A percentile compares a stretch with the other conserved stretches of the same genome.
These are phyloP conservation scores for Malania oleifera DNA, from an alignment of 164 flowering plant genomes.

Conservation along the genomic window DNA sequence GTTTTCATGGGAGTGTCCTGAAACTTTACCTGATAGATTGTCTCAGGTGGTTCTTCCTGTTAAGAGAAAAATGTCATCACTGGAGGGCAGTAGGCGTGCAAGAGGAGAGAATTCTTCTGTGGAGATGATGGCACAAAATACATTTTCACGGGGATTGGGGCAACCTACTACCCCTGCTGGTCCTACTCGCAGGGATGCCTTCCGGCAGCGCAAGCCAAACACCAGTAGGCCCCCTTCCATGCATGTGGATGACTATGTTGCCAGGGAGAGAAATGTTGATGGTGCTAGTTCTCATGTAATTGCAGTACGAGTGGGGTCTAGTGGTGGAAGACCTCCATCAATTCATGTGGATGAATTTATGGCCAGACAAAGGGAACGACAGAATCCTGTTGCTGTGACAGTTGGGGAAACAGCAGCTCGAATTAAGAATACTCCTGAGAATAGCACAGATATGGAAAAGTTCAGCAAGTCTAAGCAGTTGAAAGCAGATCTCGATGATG, in stretches of 20 bases:
- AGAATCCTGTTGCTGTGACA: conserved; percentile 39
- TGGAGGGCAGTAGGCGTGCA: conserved; percentile 66
- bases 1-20: conserved; percentile 97
- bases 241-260: conserved; percentile 99
- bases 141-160: conserved; percentile 56
- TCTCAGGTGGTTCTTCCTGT: conserved; percentile 38
- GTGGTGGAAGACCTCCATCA: conserved; percentile 95
- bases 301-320: conserved; percentile 64
- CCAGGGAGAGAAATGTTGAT: conserved; percentile 89
- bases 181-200: conserved; percentile 79
- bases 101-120: conserved; percentile 54
- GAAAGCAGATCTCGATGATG: conserved; percentile 92
- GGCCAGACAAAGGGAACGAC: conserved; percentile 95
- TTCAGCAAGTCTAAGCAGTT: conserved; percentile 46
- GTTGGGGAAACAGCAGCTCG: conserved; percentile 44
- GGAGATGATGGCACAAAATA: conserved; percentile 39
- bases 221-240: conserved; percentile 99
- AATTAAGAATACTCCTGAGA: conserved; percentile 32
- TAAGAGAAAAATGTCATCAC: conserved; percentile 66
- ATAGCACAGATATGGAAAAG: conserved; percentile 38
- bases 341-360: conserved; percentile 98
- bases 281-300: conserved; percentile 60
- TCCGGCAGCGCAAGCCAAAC: conserved; percentile 93
- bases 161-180: conserved; percentile 43
- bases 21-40: conserved; percentile 66